A percentile compares a stretch with the other conserved stretches of the same genome.
phyloP scores from a whole-genome alignment of 2,329 filamentous ascomycete species.

The Arthroderma sp. region DNA sequence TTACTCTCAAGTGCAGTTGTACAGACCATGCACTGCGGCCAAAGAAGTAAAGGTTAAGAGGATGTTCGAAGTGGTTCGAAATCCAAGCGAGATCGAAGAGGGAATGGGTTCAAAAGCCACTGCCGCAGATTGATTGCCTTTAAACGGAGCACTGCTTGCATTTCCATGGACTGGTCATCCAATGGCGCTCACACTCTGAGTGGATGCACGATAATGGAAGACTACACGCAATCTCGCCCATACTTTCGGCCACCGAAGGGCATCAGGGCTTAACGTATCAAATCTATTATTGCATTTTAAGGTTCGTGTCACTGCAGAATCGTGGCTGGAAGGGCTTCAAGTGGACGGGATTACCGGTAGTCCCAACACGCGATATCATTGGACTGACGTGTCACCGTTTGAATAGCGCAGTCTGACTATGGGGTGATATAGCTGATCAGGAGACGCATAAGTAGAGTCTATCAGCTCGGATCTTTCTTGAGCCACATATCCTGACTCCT shows the following conservation, averaged over 20 bases:
- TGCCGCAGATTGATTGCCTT: not conserved
- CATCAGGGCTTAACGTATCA: not conserved
- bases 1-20: not conserved
- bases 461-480: not conserved
- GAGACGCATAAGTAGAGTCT: not conserved
- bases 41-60: not conserved
- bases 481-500: not conserved
- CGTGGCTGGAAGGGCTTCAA: slow-evolving; percentile 1
- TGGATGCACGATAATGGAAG: not conserved
- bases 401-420: not conserved
- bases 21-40: not conserved
- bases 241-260: not conserved
- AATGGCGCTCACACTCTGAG: not conserved
- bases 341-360: not conserved
- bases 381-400: slow-evolving; percentile 5
- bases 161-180: not conserved
- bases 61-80: too few relatives aligned
- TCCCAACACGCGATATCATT: slow-evolving; percentile 1
- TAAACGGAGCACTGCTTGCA: not conserved
- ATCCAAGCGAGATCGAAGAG: not conserved
- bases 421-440: not conserved
- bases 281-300: not conserved
- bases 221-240: not conserved
- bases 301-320: slow-evolving; percentile 1
- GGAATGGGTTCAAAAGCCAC: not conserved